These are phyloP conservation scores for Neoscytalidium dimidiatum DNA, from an alignment of 2,329 filamentous ascomycete species.

Conservation along the genomic window DNA sequence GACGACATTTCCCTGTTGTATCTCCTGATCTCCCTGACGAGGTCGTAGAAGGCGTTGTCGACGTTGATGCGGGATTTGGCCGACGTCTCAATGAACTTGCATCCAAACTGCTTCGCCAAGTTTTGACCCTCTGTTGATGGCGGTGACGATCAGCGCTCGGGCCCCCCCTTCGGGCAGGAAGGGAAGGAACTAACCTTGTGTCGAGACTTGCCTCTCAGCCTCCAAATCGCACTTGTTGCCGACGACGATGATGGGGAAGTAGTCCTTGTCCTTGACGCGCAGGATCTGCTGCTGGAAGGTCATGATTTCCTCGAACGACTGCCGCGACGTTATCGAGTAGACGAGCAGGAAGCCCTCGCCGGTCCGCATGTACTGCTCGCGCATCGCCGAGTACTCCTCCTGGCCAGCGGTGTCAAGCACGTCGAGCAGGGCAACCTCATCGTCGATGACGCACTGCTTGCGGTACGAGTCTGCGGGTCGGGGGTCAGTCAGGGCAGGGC, in stretches of 20 bases:
- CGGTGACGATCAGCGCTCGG: constrained; percentile 19
- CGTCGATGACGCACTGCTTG: constrained; percentile 99
- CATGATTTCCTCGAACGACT: constrained; percentile 97
- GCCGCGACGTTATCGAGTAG: constrained; percentile 96
- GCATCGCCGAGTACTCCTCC: constrained; percentile 99
- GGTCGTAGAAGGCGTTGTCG: constrained; percentile 97
- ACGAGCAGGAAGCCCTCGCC: constrained; percentile 97
- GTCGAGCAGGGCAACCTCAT: constrained; percentile 95
- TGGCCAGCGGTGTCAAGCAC: constrained; percentile 97
- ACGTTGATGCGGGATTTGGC: constrained; percentile 98
- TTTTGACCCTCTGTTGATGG: constrained; percentile 75
- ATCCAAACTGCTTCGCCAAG: constrained; percentile 83
- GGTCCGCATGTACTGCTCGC: constrained; percentile 99
- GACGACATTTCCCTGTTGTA: constrained; percentile 99
- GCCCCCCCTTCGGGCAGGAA: constrained; percentile 12
- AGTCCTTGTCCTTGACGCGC: constrained; percentile 98
- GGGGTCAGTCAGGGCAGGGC: constrained; percentile 13
- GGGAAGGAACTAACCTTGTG: constrained; percentile 70
- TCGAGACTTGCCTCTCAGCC: constrained; percentile 83
- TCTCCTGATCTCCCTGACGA: constrained; percentile 94
- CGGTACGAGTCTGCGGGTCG: constrained; percentile 83
- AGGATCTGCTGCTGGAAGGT: constrained; percentile 99
- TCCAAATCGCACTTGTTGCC: constrained; percentile 99
- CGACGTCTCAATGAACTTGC: constrained; percentile 99
- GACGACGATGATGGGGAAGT: constrained; percentile 98